phyloP scores from a whole-genome alignment of 768 basidiomycete species.

The Leccinum broughii region DNA sequence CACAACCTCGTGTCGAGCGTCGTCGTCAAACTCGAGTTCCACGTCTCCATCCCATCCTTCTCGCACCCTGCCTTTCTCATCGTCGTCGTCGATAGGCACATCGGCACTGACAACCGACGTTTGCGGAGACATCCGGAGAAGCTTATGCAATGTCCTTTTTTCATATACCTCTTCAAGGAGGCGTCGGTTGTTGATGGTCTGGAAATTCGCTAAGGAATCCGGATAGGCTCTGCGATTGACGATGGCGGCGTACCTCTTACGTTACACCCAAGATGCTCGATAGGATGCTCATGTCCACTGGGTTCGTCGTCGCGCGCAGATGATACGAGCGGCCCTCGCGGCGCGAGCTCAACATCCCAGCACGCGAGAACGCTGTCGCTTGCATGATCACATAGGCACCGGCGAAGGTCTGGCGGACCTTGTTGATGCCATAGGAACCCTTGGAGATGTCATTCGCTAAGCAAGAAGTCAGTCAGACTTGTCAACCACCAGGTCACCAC shows the following conservation, averaged over 20 bases:
- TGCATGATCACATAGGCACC: conserved; percentile 81
- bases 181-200: conserved; percentile 76
- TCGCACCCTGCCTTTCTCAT: conserved; percentile 27
- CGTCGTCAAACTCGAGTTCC: conserved; percentile 29
- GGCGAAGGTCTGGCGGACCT: conserved; percentile 79
- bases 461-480: conserved; percentile 3
- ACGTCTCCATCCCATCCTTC: conserved; percentile 44
- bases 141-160: conserved; percentile 54
- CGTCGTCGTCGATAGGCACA: conserved; percentile 15
- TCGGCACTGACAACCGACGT: conserved; percentile 23
- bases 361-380: conserved; percentile 66
- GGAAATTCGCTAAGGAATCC: conserved; percentile 1
- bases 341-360: conserved; percentile 60
- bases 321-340: conserved; percentile 49
- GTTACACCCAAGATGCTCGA: conserved; percentile 80
- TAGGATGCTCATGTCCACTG: conserved; percentile 76
- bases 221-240: neutral
- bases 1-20: conserved; percentile 3
- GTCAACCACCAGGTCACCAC: conserved; percentile 32
- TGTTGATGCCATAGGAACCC: conserved; percentile 81
- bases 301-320: conserved; percentile 45
- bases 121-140: conserved; percentile 45
- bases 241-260: conserved; percentile 62
- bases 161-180: conserved; percentile 71
- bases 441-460: conserved; percentile 91